Evolutionary conservation across 768 basidiomycete genomes (phyloP), one percentile per base, ranked within the genome.

Genomic region (Suillus bovinus): DNA sequence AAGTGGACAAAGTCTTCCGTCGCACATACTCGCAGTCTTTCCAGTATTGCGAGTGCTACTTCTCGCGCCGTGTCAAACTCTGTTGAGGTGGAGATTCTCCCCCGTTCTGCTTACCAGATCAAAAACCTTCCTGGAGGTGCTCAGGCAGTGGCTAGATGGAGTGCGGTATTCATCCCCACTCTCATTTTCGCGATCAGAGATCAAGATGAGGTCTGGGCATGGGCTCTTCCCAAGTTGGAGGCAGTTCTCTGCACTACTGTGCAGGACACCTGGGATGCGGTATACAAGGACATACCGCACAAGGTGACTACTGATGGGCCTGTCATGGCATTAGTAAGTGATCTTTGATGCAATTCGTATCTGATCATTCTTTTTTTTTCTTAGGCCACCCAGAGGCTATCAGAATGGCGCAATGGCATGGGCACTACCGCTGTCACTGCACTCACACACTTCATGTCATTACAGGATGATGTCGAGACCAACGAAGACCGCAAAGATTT

Each of bases 341-440:
- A 42, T 42, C 9, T 20, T n/a, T 42, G 41, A 42, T 4, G 20
- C 60, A 60, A 54, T 57, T 62, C n/a, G 5, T 55, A 50, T 22
- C 22, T 60, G 44, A 53, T 44, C 0, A 9, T 44, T 9, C 14
- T 46, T 36, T 4, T 16, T 9, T 22, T 46, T 36, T 8, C 2
- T 14, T 33, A 65, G 58, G 44, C 34, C 13, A 38, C 7, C 10
- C 61, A 65, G 42, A 29, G 38, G 20, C 27, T 65, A 14, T 27
- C 50, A 22, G 58, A 65, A 46, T 65, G 64, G 64, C 31, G 59
- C 22, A 63, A 38, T 14, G n/a, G 61, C 36, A 31, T 65, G 6
- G 38, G 64, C 20, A 52, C 58, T 20, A 60, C 61, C 22, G 61
- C 61, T 1, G 33, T 33, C 7, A 7, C 7, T 0, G 33, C 9